Percentiles rank a stretch among this genome's conserved stretches.
These are phyloP conservation scores for Cylindrotheca closterium DNA, from an alignment of 108 stramenopile species.

Conservation along the genomic window DNA sequence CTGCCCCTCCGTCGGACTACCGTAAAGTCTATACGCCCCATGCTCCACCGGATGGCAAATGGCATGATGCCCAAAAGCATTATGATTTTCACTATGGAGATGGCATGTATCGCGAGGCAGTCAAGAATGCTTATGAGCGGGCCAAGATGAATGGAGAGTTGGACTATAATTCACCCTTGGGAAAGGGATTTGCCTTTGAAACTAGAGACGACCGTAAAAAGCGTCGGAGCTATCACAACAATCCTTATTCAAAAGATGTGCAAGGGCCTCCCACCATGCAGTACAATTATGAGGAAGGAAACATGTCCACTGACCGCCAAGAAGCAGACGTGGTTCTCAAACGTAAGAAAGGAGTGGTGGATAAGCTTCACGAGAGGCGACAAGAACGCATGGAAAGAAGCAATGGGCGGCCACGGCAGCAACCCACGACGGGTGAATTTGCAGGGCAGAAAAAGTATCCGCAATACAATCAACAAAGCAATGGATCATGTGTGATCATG, in stretches of 20 bases:
- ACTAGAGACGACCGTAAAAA: slow-evolving; percentile 3
- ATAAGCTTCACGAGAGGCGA: slow-evolving; percentile 32
- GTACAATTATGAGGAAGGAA: slow-evolving; percentile 45
- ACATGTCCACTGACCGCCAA: slow-evolving; percentile 1
- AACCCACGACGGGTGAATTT: background rate
- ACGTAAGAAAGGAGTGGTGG: slow-evolving; percentile 14
- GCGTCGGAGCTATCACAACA: slow-evolving; percentile 11
- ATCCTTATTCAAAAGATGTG: slow-evolving; percentile 43
- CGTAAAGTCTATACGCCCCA: slow-evolving; percentile 79
- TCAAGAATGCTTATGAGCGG: slow-evolving; percentile 57
- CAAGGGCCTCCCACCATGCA: slow-evolving; percentile 32
- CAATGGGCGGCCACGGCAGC: background rate
- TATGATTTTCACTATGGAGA: slow-evolving; percentile 89
- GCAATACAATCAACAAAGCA: slow-evolving; percentile 10
- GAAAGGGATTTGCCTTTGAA: slow-evolving; percentile 68
- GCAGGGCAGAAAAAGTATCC: slow-evolving; percentile 6
- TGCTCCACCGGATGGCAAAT: slow-evolving; percentile 74
- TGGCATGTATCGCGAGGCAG: slow-evolving; percentile 77
- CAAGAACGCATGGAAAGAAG: slow-evolving; percentile 18
- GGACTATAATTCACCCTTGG: slow-evolving; percentile 78
- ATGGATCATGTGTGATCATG: slow-evolving; percentile 10
- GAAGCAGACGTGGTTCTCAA: slow-evolving; percentile 26
- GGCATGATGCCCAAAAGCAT: slow-evolving; percentile 69
- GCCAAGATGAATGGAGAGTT: slow-evolving; percentile 50
- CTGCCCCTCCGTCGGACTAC: slow-evolving; percentile 52